Base-by-base conservation (phyloP, 441 rosid genomes). In the Arabidopsis hybrid region DNA sequence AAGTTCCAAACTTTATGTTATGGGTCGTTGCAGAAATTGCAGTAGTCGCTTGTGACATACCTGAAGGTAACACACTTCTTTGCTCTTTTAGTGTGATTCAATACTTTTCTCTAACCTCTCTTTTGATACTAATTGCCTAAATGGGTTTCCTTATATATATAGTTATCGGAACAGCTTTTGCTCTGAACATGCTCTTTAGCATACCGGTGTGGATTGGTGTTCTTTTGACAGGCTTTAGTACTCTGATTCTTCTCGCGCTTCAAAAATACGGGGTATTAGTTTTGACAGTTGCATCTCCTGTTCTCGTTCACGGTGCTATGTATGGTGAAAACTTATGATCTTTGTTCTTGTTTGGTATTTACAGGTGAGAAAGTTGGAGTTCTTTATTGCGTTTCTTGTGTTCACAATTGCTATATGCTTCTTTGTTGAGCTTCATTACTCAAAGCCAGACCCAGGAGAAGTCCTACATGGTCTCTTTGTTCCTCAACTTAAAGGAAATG, bases 131-230 rank as follows among this genome's bases (percentile, higher is more conserved):
- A 77, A 73, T 74, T 29, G 29, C 13, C 9, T 29, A 2, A 16
- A 9, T 31, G 7, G 1, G 2, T 47, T 77, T 66, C 2, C 0
- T 18, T 14, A 52, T 80, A 55, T 81, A 21, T 45, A 12, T 4
- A 95, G 98, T 95, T 62, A 92, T 95, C 39, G 98, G 99, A 61
- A 95, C 98, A 16, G 96, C 99, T 47, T 95, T 92, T 83, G 99
- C 98, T 14, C 78, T 95, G 76, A 92, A 95, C 83, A 92, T 95
- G 97, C 95, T 95, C 72, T 92, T 95, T 79, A 83, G 78, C 42
- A 83, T 91, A 76, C 93, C 98, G 0, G 76, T 95, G 2, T 95
- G 99, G 99, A 81, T 87, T 72, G 99, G 97, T 65, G 99, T 92
- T 73, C 96, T 95, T 74, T 81, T 92, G 40, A 92, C 97, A 4